Base-by-base conservation (phyloP, 208 protist genomes). In the Herpetomonas tarakana region DNA sequence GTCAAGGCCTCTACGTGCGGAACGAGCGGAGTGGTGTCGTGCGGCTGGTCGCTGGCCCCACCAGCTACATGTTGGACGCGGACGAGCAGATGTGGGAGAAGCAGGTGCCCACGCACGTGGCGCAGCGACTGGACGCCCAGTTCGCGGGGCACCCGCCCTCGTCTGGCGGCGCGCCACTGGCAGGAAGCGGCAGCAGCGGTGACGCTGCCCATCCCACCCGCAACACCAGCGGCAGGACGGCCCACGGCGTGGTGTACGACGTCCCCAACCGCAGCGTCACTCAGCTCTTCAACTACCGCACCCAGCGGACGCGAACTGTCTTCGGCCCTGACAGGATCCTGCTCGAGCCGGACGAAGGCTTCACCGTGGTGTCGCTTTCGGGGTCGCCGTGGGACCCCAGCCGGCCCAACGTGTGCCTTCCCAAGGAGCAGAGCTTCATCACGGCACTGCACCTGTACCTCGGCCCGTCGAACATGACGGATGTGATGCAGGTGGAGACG, bases 281-380 rank as follows among this genome's bases (percentile, higher is more conserved):
- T 16, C 96, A 98, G 77, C 83, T 98, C n/a, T 98, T 96, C 76
- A 96, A 98, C 74, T 98, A 98, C 80, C 78, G 72, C 39, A 84
- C 75, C 9, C 91, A 96, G 69, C 69, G 70, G 51, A 83, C 84
- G 12, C 92, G 93, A 49, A 91, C 74, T 21, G 66, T 93, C 29
- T 94, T 94, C 58, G 92, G 92, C 11, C 92, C 92, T 0, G 76
- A 86, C 31, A 76, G 73, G 25, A 72, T 94, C 31, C 65, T 88
- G 25, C 66, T 97, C 22, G 86, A 83, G 62, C 88, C 88, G 16
- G 77, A 93, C 53, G 92, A 97, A 71, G 81, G 74, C 21, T 91
- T 95, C 71, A 94, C 78, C 21, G 74, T 95, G 46, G 61, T 97
- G 18, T 81, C 66, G 19, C 76, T 97, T 38, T 97, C 91, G 21